These are phyloP conservation scores for Cylindrodendrum hubeiense DNA, from an alignment of 2,329 filamentous ascomycete species.

Conservation along the genomic window DNA sequence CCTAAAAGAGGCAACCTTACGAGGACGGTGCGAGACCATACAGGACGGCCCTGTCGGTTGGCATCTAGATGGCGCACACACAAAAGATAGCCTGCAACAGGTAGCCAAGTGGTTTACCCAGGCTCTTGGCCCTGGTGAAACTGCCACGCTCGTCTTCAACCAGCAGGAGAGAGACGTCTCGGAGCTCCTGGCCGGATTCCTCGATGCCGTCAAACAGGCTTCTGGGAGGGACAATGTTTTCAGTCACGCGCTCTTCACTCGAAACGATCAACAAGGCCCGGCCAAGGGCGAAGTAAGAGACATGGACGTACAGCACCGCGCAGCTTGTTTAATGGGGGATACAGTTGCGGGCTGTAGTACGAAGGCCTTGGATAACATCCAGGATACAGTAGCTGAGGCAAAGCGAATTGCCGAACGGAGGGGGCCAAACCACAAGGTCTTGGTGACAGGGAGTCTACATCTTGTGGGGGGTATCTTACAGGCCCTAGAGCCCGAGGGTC, in stretches of 20 bases:
- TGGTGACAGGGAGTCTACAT: conserved; percentile 88
- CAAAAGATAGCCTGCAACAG: conserved; percentile 82
- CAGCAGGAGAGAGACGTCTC: conserved; percentile 87
- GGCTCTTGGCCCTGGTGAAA: conserved; percentile 50
- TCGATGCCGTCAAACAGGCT: conserved; percentile 63
- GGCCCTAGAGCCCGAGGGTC: conserved; percentile 68
- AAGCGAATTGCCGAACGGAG: conserved; percentile 53
- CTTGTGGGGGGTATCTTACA: conserved; percentile 84
- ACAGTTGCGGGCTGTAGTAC: conserved; percentile 61
- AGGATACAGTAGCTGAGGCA: conserved; percentile 74
- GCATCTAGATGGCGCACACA: conserved; percentile 92
- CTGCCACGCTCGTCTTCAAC: conserved; percentile 83
- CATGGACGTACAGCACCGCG: conserved; percentile 73
- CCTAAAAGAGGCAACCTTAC: conserved; percentile 74
- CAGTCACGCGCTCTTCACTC: conserved; percentile 82
- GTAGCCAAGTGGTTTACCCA: conserved; percentile 82
- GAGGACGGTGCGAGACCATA: conserved; percentile 83
- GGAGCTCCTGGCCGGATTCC: conserved; percentile 72
- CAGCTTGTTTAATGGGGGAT: conserved; percentile 71
- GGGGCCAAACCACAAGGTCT: conserved; percentile 65
- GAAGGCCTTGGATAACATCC: conserved; percentile 74
- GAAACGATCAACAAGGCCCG: conserved; percentile 67
- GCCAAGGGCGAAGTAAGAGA: conserved; percentile 56
- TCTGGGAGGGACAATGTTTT: conserved; percentile 64
- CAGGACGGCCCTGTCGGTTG: conserved; percentile 69